phyloP scores from a whole-genome alignment of 345 rosid genomes.

The Odontarrhena argentea region DNA sequence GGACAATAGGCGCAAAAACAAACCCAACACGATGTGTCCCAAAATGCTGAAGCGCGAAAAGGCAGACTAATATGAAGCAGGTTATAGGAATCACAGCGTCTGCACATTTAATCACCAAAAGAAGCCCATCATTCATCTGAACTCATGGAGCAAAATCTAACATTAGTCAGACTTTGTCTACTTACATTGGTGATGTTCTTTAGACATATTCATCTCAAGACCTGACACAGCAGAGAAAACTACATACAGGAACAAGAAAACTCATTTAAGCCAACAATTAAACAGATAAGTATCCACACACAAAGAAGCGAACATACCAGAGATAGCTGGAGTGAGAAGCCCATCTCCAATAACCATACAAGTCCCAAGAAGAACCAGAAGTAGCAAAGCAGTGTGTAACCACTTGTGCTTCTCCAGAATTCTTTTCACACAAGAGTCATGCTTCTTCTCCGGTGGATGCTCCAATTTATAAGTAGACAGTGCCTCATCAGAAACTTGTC shows the following conservation, averaged over 20 bases:
- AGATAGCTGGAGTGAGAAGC: slow-evolving; percentile 95
- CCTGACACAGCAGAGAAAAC: slow-evolving; percentile 99
- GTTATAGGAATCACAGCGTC: slow-evolving; percentile 96
- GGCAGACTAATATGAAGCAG: slow-evolving; percentile 92
- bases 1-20: slow-evolving; percentile 86
- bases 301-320: slow-evolving; percentile 53
- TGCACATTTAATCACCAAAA: slow-evolving; percentile 43
- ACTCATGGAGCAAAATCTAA: slow-evolving; percentile 18
- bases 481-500: slow-evolving; percentile 94
- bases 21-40: slow-evolving; percentile 95
- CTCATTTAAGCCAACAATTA: slow-evolving; percentile 11
- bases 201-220: slow-evolving; percentile 89
- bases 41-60: slow-evolving; percentile 95
- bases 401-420: slow-evolving; percentile 79
- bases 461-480: slow-evolving; percentile 92
- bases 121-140: slow-evolving; percentile 33
- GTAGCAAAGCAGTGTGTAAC: slow-evolving; percentile 86
- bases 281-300: slow-evolving; percentile 1
- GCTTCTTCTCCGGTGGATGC: slow-evolving; percentile 66
- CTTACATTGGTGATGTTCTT: slow-evolving; percentile 92
- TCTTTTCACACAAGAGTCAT: slow-evolving; percentile 62
- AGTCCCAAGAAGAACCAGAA: slow-evolving; percentile 96
- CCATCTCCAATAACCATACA: slow-evolving; percentile 99
- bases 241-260: slow-evolving; percentile 40
- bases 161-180: slow-evolving; percentile 27